phyloP scores from a whole-genome alignment of 1,284 basidiomycete genomes.

The Irpex sp. region DNA sequence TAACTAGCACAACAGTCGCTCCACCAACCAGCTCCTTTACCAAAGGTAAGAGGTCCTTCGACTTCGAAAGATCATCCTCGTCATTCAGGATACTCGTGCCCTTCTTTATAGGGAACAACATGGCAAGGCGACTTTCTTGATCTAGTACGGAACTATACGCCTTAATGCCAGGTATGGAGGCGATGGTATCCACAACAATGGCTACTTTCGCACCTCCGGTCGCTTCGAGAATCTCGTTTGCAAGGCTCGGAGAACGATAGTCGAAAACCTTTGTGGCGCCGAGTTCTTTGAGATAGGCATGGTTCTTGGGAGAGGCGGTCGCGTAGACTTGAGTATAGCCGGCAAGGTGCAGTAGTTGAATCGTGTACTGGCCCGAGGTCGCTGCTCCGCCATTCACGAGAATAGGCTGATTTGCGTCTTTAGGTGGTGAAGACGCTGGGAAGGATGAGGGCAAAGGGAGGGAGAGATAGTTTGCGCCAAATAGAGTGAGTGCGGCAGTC shows the following conservation, averaged over 20 bases:
- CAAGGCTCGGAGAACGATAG: slow-evolving; percentile 42
- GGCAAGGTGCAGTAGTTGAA: slow-evolving; percentile 49
- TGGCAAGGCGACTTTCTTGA: slow-evolving; percentile 34
- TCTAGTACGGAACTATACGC: slow-evolving; percentile 32
- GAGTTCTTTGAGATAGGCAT: slow-evolving; percentile 40
- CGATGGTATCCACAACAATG: slow-evolving; percentile 42
- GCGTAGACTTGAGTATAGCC: slow-evolving; percentile 51
- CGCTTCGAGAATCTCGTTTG: slow-evolving; percentile 36
- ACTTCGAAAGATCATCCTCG: not conserved
- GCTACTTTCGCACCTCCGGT: slow-evolving; percentile 32
- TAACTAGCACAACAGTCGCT: not conserved
- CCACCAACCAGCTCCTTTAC: not conserved
- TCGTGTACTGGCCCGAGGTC: slow-evolving; percentile 50
- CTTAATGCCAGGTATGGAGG: slow-evolving; percentile 34
- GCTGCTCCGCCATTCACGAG: slow-evolving; percentile 57
- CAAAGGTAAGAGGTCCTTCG: not conserved
- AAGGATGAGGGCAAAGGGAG: slow-evolving; percentile 38
- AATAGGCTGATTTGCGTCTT: slow-evolving; percentile 35
- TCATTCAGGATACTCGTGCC: slow-evolving; percentile 1
- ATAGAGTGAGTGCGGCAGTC: slow-evolving; percentile 44
- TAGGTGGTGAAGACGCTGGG: slow-evolving; percentile 31
- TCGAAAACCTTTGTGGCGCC: slow-evolving; percentile 50
- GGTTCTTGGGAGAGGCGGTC: slow-evolving; percentile 48
- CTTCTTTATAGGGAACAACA: slow-evolving; percentile 46
- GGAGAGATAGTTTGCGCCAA: slow-evolving; percentile 33